Conservation (phyloP, 805 yeast genomes). For the Yarrowia deformans region DNA sequence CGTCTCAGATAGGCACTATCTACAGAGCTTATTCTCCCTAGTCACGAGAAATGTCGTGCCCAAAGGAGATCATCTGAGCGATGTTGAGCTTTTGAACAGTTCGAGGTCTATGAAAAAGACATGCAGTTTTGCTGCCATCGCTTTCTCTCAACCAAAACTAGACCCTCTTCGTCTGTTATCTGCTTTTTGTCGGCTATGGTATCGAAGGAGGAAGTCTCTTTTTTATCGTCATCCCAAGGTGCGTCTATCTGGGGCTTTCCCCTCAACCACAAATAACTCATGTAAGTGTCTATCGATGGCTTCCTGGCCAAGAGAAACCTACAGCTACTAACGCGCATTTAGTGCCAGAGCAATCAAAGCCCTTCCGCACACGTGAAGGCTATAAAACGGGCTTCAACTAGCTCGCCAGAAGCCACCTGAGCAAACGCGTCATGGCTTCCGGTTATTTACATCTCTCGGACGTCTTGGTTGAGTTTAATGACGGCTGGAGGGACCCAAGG, state of each 20-base stretch:
- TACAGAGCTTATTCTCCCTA: not conserved
- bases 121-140: not conserved
- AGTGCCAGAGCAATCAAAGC: no score
- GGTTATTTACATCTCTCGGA: slow-evolving; percentile 20
- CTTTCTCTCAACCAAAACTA: not conserved
- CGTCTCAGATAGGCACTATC: slow-evolving; percentile 30
- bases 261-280: slow-evolving; percentile 27
- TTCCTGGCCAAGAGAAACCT: no score
- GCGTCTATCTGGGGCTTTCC: slow-evolving; percentile 9
- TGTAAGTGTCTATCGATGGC: not conserved
- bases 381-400: not conserved
- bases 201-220: slow-evolving; percentile 2
- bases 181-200: not conserved
- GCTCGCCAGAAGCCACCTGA: not conserved
- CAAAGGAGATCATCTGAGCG: not conserved
- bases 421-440: slow-evolving; percentile 25
- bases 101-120: not conserved
- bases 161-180: not conserved
- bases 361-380: not conserved
- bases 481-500: slow-evolving; percentile 9
- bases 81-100: not conserved
- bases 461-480: slow-evolving; percentile 20
- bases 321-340: no score
- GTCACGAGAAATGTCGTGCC: slow-evolving; percentile 18
- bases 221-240: not conserved